Base-by-base conservation (phyloP, 805 yeast genomes). In the Sugiyamaella valdiviana region DNA sequence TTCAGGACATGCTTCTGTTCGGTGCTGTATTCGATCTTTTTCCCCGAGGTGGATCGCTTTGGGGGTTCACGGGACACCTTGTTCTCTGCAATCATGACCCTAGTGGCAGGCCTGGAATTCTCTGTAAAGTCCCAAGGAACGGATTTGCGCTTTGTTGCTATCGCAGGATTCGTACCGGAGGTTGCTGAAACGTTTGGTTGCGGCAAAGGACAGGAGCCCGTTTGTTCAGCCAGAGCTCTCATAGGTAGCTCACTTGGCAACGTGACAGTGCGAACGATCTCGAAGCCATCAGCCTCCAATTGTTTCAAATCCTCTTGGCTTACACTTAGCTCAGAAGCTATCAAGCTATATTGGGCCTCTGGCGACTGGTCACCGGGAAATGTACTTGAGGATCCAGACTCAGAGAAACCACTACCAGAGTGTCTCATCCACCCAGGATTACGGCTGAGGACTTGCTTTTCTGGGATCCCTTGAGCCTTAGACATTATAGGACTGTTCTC, bases 1-100 rank as follows among this genome's bases (percentile, higher is more conserved):
- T 78, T 75, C 5, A 86, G 70, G 16, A 93, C 78, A 15, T 56
- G 49, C 42, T 63, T 59, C 59, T 80, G 86, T 59, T 79, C 83
- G 5, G 55, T 47, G 39, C 48, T 46, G 10, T 52, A 38, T 24
- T 37, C 37, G 37, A 17, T 14, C 3, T 26, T 12, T 6, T 17
- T 17, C n/a, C 16, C 15, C 15, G 26, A 14, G 14, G 9, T 26
- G 32, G 32, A 26, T 2, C 32, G 5, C 17, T 20, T 14, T 22
- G n/a, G 4, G 17, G n/a, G 23, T 6, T 39, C 29, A 2, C 29
- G 15, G 12, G 14, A 16, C 5, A 23, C 4, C 32, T 35, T 12
- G 10, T 15, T 16, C 5, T 7, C 10, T 16, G 19, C 6, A 16
- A 22, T 9, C 29, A 17, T 9, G n/a, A 17, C 22, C 9, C 42